Evolutionary conservation across 495 filamentous ascomycete genomes (phyloP).

Genomic region (Aspergillus incahuasiensis): DNA sequence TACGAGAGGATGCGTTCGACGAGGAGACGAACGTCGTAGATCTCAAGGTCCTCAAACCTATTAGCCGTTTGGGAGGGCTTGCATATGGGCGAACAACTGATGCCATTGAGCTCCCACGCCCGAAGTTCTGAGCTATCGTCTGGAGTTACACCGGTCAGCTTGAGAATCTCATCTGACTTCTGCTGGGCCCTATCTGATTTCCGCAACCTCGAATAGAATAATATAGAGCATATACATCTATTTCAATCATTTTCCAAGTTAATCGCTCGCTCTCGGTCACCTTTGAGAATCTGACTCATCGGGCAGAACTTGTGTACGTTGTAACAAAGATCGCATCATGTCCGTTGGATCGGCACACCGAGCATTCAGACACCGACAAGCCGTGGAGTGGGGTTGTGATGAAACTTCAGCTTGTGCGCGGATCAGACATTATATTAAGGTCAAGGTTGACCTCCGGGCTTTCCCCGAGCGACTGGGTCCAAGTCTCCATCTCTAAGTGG

Average conservation of each 20-base stretch:
- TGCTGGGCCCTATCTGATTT: neutral
- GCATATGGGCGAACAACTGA: slow-evolving; percentile 69
- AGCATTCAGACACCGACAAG: neutral
- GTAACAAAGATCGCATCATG: neutral
- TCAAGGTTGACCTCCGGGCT: neutral
- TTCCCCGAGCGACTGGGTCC: slow-evolving; percentile 8
- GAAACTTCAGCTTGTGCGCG: neutral
- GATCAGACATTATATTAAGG: neutral
- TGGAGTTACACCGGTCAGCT: neutral
- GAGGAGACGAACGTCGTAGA: slow-evolving; percentile 68
- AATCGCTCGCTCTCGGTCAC: neutral
- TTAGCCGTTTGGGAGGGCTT: slow-evolving; percentile 79
- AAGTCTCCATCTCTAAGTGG: neutral
- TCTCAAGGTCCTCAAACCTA: slow-evolving; percentile 64
- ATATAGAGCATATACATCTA: neutral
- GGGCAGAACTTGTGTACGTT: no score
- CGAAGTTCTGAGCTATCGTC: slow-evolving; percentile 30
- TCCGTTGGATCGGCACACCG: neutral
- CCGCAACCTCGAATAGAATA: neutral
- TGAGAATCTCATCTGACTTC: neutral
- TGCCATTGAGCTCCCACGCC: slow-evolving; percentile 71
- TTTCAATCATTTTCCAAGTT: neutral
- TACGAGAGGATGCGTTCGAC: slow-evolving; percentile 81
- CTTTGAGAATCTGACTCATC: no score
- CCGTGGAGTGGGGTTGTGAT: neutral